Base-by-base conservation (phyloP, 768 basidiomycete genomes). In the Mrakia frigida region DNA sequence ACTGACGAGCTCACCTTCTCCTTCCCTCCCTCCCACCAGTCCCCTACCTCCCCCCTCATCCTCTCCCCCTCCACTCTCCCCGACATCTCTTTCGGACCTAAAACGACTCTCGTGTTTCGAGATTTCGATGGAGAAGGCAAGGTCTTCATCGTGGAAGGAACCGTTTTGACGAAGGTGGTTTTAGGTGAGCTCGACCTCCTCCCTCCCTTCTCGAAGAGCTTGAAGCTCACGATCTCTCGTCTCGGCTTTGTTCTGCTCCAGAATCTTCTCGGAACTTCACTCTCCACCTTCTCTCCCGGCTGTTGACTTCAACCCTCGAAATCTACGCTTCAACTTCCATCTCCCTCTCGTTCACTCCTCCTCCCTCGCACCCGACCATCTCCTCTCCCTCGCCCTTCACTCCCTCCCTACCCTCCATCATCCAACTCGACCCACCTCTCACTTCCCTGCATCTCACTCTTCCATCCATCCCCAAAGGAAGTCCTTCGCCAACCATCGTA, bases 381-480 rank as follows among this genome's bases (percentile, higher is more conserved):
- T 9, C 56, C 28, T 56, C 56, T 52, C 39, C 11, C 61, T 18
- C 63, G 14, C 43, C 65, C 37, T 39, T 41, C 60, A 28, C 37
- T 18, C 60, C 71, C 11, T 25, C 7, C 39, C 11, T 79, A 13
- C 67, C 78, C 33, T 75, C 78, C 37, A 33, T 76, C 31, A 73
- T 75, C 4, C 71, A 76, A 21, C 72, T 65, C 18, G 75, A 79
- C 73, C 71, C 71, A 18, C 71, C 65, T 43, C 65, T 68, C 39
- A 68, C 65, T 21, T 68, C 52, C 13, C 71, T 72, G 4, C n/a
- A 7, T 7, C 71, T 79, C 53, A 76, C 73, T 1, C 72, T 76
- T 35, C 73, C 73, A 25, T 33, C 43, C 13, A 39, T 79, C 6
- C 68, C 75, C 7, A 63, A 39, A 23, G 61, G 37, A 69, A n/a